A percentile compares a stretch with the other conserved stretches of the same genome.
phyloP scores from a whole-genome alignment of 768 basidiomycete species.

The Termitomyces titanicus region DNA sequence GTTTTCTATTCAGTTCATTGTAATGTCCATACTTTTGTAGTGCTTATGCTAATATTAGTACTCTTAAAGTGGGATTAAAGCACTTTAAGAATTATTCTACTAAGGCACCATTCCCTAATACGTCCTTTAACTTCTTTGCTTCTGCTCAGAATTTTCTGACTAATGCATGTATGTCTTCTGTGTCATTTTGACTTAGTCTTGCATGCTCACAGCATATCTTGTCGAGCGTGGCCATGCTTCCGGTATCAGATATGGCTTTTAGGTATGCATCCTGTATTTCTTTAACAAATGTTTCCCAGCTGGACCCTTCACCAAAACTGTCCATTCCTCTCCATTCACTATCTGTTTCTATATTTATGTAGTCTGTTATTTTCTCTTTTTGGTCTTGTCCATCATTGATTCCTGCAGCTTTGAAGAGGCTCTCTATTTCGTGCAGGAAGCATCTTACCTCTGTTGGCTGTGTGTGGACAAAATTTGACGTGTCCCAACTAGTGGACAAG shows the following conservation, averaged over 20 bases:
- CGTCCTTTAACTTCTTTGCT: background rate
- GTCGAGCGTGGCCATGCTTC: background rate
- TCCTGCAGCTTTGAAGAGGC: background rate
- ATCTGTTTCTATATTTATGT: background rate
- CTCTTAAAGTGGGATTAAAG: background rate
- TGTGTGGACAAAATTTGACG: background rate
- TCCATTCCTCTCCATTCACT: background rate
- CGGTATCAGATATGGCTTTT: background rate
- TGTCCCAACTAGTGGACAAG: background rate
- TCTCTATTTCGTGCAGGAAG: background rate
- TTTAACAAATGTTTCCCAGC: background rate
- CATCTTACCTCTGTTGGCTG: background rate
- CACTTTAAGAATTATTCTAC: background rate
- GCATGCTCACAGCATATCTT: background rate
- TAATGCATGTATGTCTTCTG: background rate
- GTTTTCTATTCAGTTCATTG: background rate
- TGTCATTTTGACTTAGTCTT: background rate
- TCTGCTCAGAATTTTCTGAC: background rate
- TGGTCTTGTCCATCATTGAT: background rate
- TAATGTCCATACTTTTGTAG: no score
- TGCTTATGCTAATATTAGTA: background rate
- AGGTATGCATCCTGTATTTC: background rate
- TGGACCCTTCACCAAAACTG: background rate
- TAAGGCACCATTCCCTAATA: background rate
- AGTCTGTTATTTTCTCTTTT: background rate